Evolutionary conservation across 768 basidiomycete species (phyloP), one percentile per base, ranked within the genome.

Genomic region (Auricularia sp.): DNA sequence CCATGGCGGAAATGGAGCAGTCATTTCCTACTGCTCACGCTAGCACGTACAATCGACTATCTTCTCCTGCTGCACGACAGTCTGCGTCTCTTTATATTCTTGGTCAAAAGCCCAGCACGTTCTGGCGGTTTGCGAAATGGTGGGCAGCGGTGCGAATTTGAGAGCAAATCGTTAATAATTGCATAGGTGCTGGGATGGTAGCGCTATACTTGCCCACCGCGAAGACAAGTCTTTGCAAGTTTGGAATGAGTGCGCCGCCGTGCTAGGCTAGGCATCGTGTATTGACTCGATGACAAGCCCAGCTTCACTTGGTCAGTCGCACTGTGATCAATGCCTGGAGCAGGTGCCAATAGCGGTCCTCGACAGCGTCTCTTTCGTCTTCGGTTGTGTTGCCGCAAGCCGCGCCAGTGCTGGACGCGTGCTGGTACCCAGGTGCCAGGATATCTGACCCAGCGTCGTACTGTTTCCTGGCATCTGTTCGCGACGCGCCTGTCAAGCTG

Each of bases 361-460:
- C 23, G 3, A 8, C 23, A 59, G 34, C 34, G n/a, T 29, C 18
- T 29, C 2, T 18, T 10, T 29, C 23, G 18, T 29, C 56, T 8
- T 29, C 56, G 7, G 12, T 59, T 18, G 23, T 34, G 2, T 73
- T 85, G 43, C 63, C 69, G 0, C 91, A 91, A 71, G 75, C 90
- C 1, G 80, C 87, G 0, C 83, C 93, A 0, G 82, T 95, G 42
- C 80, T 93, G 42, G 90, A 93, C 64, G 88, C 84, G 67, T 66
- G 80, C 18, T 98, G 95, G 94, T 96, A 89, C 71, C 94, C 96
- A 0, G 78, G 81, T 1, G 94, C 94, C 0, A 82, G 84, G 0
- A 68, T 74, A 1, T 69, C 71, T 6, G 78, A 86, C 54, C 83
- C 84, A 0, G 80, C 86, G 0, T 79, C 86, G 1, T 97, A 83